Conservation (phyloP, 2,329 filamentous ascomycete genomes). For the Fusarium subtropicale region DNA sequence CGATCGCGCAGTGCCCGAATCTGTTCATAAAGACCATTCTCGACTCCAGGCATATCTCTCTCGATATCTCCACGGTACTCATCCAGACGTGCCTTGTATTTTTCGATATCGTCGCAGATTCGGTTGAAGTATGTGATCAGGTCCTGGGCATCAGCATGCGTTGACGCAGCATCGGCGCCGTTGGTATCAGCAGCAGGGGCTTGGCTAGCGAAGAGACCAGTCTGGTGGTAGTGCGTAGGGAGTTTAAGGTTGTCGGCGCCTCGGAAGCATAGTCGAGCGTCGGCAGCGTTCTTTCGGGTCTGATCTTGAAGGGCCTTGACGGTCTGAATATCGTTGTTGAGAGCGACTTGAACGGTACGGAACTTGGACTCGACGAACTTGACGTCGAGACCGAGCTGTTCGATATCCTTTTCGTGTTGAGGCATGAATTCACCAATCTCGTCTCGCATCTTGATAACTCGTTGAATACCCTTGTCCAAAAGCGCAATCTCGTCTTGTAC, state of each 20-base stretch:
- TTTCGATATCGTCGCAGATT: slow-evolving; percentile 57
- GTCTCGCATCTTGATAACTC: slow-evolving; percentile 81
- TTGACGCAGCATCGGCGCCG: slow-evolving; percentile 51
- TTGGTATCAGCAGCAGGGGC: slow-evolving; percentile 47
- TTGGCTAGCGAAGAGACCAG: slow-evolving; percentile 56
- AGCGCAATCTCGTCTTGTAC: slow-evolving; percentile 81
- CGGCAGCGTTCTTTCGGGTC: slow-evolving; percentile 72
- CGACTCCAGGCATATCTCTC: slow-evolving; percentile 61
- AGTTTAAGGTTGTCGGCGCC: slow-evolving; percentile 80
- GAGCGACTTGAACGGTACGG: slow-evolving; percentile 58
- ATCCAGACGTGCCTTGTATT: slow-evolving; percentile 58
- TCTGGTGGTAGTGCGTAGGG: slow-evolving; percentile 67
- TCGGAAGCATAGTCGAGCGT: slow-evolving; percentile 78
- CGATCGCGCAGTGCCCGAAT: slow-evolving; percentile 54
- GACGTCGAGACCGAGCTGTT: slow-evolving; percentile 60
- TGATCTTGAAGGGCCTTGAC: slow-evolving; percentile 72
- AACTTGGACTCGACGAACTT: slow-evolving; percentile 64
- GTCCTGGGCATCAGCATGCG: slow-evolving; percentile 56
- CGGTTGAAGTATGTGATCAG: slow-evolving; percentile 60
- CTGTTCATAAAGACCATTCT: slow-evolving; percentile 60
- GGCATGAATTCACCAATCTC: slow-evolving; percentile 78
- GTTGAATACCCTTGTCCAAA: slow-evolving; percentile 83
- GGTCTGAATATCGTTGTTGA: slow-evolving; percentile 69
- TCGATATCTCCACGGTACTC: slow-evolving; percentile 61
- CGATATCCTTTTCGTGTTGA: slow-evolving; percentile 62